phyloP scores from a whole-genome alignment of 495 filamentous ascomycete genomes.

The Elasticomyces elasticus region DNA sequence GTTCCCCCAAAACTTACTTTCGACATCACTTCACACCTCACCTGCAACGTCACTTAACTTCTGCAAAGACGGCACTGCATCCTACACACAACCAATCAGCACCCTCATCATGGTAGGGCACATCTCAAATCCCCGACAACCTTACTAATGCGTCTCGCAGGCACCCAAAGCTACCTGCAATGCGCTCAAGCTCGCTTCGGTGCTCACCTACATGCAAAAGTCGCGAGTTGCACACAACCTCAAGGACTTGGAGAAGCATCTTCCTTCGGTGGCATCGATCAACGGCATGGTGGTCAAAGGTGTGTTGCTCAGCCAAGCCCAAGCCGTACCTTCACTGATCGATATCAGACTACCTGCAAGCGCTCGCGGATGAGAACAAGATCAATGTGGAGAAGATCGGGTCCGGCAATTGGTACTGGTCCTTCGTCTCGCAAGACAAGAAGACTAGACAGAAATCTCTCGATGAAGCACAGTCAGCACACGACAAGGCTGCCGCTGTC shows the following conservation, averaged over 20 bases:
- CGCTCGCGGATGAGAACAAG: constrained; percentile 52
- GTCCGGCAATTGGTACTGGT: constrained; percentile 76
- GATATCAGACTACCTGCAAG: constrained; percentile 54
- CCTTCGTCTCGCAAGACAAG: constrained; percentile 55
- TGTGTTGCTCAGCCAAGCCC: not conserved
- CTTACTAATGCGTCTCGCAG: constrained; percentile 27
- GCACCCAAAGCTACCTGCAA: constrained; percentile 52
- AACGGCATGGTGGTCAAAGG: constrained; percentile 51
- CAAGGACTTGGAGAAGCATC: constrained; percentile 63
- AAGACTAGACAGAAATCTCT: constrained; percentile 41
- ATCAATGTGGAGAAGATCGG: constrained; percentile 72
- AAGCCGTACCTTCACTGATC: not conserved
- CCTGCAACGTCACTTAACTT: too few relatives aligned
- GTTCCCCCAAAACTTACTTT: too few relatives aligned
- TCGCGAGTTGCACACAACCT: constrained; percentile 57
- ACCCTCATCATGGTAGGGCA: too few relatives aligned
- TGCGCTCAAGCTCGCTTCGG: constrained; percentile 50
- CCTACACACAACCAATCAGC: not conserved
- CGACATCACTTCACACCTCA: too few relatives aligned
- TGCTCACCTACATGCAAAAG: constrained; percentile 54
- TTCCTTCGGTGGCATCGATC: constrained; percentile 58
- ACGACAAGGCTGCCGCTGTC: constrained; percentile 36
- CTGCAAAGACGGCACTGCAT: too few relatives aligned
- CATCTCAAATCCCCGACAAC: too few relatives aligned
- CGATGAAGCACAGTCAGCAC: constrained; percentile 43